Conservation (phyloP, 129 eudicot species). For the Flaveria brownii region DNA sequence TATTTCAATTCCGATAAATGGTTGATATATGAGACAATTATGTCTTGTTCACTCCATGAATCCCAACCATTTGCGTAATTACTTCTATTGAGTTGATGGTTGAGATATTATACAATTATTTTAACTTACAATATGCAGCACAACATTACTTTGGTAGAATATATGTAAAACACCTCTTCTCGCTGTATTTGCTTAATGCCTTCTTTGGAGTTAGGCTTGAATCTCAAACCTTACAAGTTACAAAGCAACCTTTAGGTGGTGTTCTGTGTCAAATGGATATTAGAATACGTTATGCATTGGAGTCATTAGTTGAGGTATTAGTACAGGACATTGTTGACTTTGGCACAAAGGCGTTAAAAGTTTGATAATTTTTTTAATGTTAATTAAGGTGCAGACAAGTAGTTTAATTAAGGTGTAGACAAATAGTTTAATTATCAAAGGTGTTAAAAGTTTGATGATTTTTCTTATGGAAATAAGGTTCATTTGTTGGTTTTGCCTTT, state of each 20-base stretch:
- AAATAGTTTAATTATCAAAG: too few species aligned
- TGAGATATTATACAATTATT: neutral
- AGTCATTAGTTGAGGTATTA: neutral
- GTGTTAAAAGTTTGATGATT: too few species aligned
- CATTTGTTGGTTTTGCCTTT: constrained; percentile 9
- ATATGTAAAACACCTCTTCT: neutral
- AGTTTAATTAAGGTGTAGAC: neutral
- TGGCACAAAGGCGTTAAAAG: neutral
- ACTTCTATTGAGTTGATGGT: too few species aligned
- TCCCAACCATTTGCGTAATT: too few species aligned
- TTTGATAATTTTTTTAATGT: constrained; percentile 2
- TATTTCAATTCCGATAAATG: too few species aligned
- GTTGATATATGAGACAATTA: too few species aligned
- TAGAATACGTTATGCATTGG: neutral
- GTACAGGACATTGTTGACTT: constrained; percentile 6
- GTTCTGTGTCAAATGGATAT: constrained; percentile 1
- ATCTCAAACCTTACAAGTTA: neutral
- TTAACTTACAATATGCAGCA: neutral
- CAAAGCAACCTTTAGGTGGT: neutral
- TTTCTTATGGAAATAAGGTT: neutral
- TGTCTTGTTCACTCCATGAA: too few species aligned
- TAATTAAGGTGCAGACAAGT: neutral
- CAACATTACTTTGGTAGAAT: neutral
- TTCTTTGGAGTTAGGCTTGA: neutral
- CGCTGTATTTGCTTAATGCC: neutral